phyloP scores from a whole-genome alignment of 2,329 filamentous ascomycete species.

The Fusarium nelsonii region DNA sequence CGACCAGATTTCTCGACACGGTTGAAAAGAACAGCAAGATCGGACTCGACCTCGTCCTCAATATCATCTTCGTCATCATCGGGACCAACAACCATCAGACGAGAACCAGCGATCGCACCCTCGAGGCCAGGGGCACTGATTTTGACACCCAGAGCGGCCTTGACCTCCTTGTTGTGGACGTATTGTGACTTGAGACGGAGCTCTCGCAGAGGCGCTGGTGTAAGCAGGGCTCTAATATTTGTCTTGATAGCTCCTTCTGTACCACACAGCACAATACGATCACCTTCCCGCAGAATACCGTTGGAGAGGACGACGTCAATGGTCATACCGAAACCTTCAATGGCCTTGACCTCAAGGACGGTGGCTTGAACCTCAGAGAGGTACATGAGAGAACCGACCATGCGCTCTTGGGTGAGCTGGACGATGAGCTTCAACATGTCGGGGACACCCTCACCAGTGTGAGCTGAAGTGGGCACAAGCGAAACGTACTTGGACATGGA shows the following conservation, averaged over 20 bases:
- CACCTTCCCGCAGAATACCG: constrained; percentile 92
- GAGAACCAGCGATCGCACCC: constrained; percentile 94
- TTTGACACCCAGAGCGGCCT: constrained; percentile 98
- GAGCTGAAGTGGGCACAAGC: constrained; percentile 95
- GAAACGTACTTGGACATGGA: constrained; percentile 95
- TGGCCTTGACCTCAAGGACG: constrained; percentile 98
- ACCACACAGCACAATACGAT: constrained; percentile 94
- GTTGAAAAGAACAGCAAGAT: constrained; percentile 90
- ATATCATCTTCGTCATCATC: constrained; percentile 98
- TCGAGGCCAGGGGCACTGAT: constrained; percentile 97
- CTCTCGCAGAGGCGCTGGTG: constrained; percentile 92
- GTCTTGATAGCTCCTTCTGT: constrained; percentile 96
- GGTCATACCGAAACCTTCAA: constrained; percentile 98
- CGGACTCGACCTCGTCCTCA: constrained; percentile 94
- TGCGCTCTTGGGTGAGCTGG: constrained; percentile 93
- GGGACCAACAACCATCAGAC: constrained; percentile 91
- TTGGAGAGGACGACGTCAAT: constrained; percentile 98
- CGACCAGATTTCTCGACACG: constrained; percentile 92
- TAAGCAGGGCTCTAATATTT: constrained; percentile 93
- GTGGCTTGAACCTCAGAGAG: constrained; percentile 97
- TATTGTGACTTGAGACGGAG: constrained; percentile 95
- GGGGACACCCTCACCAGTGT: constrained; percentile 98
- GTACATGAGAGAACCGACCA: constrained; percentile 98
- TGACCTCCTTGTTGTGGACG: constrained; percentile 99
- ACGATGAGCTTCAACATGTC: constrained; percentile 98